Conservation (phyloP, 495 filamentous ascomycete species). For the Parmelia sp. region DNA sequence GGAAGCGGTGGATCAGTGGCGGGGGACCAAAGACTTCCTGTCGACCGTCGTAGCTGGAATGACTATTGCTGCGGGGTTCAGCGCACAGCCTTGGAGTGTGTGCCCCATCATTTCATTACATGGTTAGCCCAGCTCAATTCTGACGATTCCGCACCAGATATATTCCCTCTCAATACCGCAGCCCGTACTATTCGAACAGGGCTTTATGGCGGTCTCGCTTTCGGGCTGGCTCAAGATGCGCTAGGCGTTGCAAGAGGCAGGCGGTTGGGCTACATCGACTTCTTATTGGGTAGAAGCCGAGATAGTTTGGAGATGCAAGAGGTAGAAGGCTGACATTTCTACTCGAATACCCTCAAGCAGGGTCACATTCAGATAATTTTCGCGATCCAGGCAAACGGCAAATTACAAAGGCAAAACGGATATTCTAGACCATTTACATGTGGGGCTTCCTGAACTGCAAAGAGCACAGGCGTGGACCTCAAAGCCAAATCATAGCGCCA, state of each 20-base stretch:
- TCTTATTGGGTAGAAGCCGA: slow-evolving; percentile 40
- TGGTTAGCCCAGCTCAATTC: not conserved
- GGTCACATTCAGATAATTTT: not conserved
- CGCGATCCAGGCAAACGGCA: not conserved
- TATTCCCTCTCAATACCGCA: slow-evolving; percentile 72
- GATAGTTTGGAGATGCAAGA: not conserved
- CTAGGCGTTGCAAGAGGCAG: slow-evolving; percentile 59
- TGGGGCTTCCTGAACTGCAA: not conserved
- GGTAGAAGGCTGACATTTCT: not conserved
- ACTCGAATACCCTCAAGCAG: not conserved
- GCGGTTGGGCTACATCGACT: slow-evolving; percentile 65
- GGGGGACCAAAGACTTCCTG: slow-evolving; percentile 60
- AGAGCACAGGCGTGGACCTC: not conserved
- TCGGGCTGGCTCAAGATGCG: slow-evolving; percentile 74
- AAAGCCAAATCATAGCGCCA: no score
- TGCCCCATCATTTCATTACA: slow-evolving; percentile 12
- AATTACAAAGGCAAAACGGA: not conserved
- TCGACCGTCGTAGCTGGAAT: slow-evolving; percentile 74
- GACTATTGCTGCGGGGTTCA: slow-evolving; percentile 77
- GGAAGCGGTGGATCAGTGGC: slow-evolving; percentile 72
- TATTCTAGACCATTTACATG: not conserved
- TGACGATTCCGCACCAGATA: slow-evolving; percentile 46
- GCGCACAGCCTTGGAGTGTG: slow-evolving; percentile 63
- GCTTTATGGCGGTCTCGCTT: slow-evolving; percentile 66
- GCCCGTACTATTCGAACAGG: slow-evolving; percentile 79